Evolutionary conservation across 768 basidiomycete species (phyloP), one percentile per base, ranked within the genome.

Genomic region (Mycena galericulata): DNA sequence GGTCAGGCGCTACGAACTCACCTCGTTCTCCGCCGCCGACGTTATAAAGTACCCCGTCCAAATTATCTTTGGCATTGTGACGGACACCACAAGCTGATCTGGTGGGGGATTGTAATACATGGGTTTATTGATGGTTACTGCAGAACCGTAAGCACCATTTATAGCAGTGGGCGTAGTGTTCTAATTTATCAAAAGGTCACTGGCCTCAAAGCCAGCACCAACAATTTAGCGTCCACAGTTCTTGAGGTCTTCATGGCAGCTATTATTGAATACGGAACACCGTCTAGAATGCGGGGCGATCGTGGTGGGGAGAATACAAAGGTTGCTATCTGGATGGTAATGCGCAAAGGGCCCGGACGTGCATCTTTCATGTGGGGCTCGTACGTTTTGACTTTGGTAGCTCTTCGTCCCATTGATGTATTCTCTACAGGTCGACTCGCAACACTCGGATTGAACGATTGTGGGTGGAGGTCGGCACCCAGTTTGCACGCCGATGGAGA

Each of bases 241-340:
- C 69, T 73, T 26, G 40, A 62, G 8, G 29, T 73, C 6, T 73
- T 73, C 30, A 26, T 68, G 18, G 26, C 58, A 7, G 75, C 73
- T 14, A 69, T 73, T 18, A 15, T 47, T 14, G 36, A 26, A 15
- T 74, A 67, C 57, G 73, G 69, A 3, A 1, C 50, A 11, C 78
- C 78, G 10, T 77, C 68, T 15, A 62, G 70, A 3, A 55, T 76
- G 12, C 62, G 70, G 22, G 73, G 74, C 2, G 76, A 78, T 51
- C 54, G 65, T 30, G 77, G 77, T 2, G 70, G 71, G 0, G 75
- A 80, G 56, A 80, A 80, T 64, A 67, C 73, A 5, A 61, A 67
- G 8, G 75, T 77, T 4, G 69, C 77, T 1, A 63, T 69, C 1
- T 76, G 49, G 22, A 80, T 81, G 80, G 69, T 77, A 22, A 60